Percentiles rank a stretch among this genome's conserved stretches.
Evolutionary conservation across 2,329 filamentous ascomycete genomes (phyloP).

Genomic region (Pseudogymnoascus sp.): DNA sequence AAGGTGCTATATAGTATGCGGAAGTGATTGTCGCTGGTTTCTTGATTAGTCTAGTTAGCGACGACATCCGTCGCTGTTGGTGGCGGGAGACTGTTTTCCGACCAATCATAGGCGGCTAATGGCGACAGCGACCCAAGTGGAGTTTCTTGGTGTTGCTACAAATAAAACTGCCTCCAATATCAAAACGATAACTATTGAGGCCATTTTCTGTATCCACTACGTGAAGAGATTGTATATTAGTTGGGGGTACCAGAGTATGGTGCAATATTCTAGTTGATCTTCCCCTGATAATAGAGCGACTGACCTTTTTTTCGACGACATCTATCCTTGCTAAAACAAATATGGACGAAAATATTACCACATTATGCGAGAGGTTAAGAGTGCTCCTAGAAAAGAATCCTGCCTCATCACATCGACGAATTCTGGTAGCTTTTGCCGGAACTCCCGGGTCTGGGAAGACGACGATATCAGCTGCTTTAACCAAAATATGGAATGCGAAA

Average conservation of each 20-base stretch:
- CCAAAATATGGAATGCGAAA: slow-evolving; percentile 17
- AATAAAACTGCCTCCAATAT: not conserved
- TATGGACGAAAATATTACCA: slow-evolving; percentile 12
- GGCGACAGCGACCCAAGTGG: not conserved
- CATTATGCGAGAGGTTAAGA: slow-evolving; percentile 9
- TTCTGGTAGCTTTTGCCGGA: slow-evolving; percentile 30
- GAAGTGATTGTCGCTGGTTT: not conserved
- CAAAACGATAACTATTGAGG: not conserved
- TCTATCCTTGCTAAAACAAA: not conserved
- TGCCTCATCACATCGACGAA: slow-evolving; percentile 18
- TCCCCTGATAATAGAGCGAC: not conserved
- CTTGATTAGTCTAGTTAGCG: not conserved
- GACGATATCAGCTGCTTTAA: slow-evolving; percentile 25
- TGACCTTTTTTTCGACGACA: not conserved
- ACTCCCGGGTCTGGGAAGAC: slow-evolving; percentile 32
- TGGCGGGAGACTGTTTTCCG: slow-evolving; percentile 1
- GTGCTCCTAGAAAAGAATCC: slow-evolving; percentile 16
- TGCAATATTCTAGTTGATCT: not conserved
- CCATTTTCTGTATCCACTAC: not conserved
- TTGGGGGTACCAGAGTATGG: not conserved
- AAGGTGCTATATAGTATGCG: not conserved
- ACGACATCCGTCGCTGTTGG: not conserved
- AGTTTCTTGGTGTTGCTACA: not conserved
- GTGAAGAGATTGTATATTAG: not conserved
- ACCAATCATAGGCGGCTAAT: not conserved